Conservation (phyloP, 495 filamentous ascomycete species). For the Neurospora sp. region DNA sequence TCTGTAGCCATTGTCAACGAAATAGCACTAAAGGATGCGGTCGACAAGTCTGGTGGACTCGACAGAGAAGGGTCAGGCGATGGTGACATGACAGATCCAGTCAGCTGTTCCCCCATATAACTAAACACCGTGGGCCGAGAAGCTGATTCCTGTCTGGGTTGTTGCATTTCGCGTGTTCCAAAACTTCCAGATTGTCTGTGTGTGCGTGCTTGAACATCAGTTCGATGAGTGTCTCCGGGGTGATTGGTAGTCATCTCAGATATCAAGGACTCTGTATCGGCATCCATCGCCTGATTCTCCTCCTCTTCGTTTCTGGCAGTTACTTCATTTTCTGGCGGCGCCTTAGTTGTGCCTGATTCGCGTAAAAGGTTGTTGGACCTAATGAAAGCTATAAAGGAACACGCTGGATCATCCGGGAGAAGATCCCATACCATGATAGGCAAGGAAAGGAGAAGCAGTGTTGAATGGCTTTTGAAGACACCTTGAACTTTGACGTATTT, state of each 20-base stretch:
- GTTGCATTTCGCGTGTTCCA: not conserved
- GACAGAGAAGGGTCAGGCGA: not conserved
- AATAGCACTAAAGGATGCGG: not conserved
- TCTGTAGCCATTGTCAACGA: not conserved
- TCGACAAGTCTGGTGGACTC: not conserved
- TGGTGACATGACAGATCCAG: not conserved
- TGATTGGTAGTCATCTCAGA: constrained; percentile 8
- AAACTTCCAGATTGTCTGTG: not conserved
- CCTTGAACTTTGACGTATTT: constrained; percentile 43
- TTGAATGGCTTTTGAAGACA: constrained; percentile 44
- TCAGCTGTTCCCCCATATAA: not conserved
- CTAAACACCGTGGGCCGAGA: not conserved
- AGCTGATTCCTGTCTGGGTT: not conserved
- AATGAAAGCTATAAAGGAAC: constrained; percentile 43
- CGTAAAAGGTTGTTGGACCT: constrained; percentile 34
- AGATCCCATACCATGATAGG: constrained; percentile 45
- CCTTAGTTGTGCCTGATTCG: not conserved
- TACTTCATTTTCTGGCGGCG: not conserved
- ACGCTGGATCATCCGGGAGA: constrained; percentile 38
- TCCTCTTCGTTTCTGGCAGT: not conserved
- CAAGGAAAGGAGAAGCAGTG: constrained; percentile 35
- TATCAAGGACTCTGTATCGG: constrained; percentile 19
- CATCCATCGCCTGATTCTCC: not conserved
- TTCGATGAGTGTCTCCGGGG: not conserved
- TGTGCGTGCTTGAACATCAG: not conserved